Conservation (phyloP, 2,329 filamentous ascomycete species). For the Alternaria conjuncta region DNA sequence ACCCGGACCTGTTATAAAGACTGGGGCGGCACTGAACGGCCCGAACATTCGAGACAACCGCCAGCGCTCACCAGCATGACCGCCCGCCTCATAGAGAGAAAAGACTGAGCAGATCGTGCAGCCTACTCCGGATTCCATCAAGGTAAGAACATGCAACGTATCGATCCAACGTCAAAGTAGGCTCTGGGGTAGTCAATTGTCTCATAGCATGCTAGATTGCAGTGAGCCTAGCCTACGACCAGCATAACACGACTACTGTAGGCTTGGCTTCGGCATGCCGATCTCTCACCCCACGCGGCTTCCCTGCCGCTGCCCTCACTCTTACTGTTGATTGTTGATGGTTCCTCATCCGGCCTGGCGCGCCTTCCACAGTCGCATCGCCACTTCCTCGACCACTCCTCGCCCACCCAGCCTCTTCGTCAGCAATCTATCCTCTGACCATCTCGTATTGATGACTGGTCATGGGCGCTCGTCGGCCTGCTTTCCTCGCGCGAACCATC, state of each 20-base stretch:
- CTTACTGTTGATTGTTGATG: neutral
- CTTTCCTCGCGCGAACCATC: neutral
- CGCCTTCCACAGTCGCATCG: constrained; percentile 5
- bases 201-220: neutral
- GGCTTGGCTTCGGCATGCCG: neutral
- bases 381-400: constrained; percentile 4
- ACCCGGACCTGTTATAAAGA: constrained; percentile 6
- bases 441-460: constrained; percentile 3
- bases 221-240: neutral
- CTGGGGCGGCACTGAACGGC: constrained; percentile 4
- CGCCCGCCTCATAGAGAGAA: neutral
- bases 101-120: neutral
- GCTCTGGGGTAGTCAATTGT: neutral
- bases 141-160: neutral
- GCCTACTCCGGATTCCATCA: neutral
- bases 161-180: neutral
- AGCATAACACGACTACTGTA: neutral
- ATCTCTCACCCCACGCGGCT: neutral
- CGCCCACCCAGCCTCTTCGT: neutral
- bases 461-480: neutral
- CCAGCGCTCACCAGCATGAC: neutral
- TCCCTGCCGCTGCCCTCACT: neutral
- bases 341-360: neutral
- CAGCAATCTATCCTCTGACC: neutral
- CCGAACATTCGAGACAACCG: constrained; percentile 6